These are phyloP conservation scores for Colletotrichum liaoningense DNA, from an alignment of 2,329 filamentous ascomycete species.

Conservation along the genomic window DNA sequence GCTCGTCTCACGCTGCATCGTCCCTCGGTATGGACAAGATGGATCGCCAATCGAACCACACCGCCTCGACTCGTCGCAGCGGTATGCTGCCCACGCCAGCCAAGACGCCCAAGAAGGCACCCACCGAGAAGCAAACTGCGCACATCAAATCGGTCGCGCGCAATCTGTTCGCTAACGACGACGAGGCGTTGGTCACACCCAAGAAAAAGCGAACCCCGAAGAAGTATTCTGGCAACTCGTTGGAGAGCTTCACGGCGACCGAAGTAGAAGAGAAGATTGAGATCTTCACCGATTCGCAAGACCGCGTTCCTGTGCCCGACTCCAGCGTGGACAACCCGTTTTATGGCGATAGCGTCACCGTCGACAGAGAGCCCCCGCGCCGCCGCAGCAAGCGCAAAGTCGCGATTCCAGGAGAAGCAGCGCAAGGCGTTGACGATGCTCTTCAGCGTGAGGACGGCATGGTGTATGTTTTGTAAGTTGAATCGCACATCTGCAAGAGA, in stretches of 20 bases:
- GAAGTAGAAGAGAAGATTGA: constrained; percentile 70
- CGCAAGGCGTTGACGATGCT: constrained; percentile 71
- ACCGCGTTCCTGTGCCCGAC: constrained; percentile 78
- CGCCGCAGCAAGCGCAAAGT: constrained; percentile 67
- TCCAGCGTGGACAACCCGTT: constrained; percentile 79
- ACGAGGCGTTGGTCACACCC: constrained; percentile 68
- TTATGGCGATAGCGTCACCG: constrained; percentile 57
- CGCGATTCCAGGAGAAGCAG: constrained; percentile 66
- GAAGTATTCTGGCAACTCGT: constrained; percentile 65
- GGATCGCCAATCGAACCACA: constrained; percentile 25
- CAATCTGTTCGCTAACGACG: constrained; percentile 70
- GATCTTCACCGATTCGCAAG: constrained; percentile 84
- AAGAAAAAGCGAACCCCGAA: constrained; percentile 67
- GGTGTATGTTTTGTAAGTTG: constrained; percentile 81
- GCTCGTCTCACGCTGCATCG: constrained; percentile 54
- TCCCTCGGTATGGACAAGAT: constrained; percentile 51
- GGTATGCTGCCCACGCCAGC: constrained; percentile 81
- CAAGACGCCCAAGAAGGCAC: constrained; percentile 79
- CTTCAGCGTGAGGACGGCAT: constrained; percentile 77
- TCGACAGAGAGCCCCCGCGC: constrained; percentile 54
- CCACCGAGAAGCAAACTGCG: constrained; percentile 60
- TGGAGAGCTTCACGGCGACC: constrained; percentile 70
- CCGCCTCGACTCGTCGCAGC: constrained; percentile 47
- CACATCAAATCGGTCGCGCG: constrained; percentile 67
- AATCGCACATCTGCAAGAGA: too few relatives aligned